Percentiles rank a stretch among this genome's conserved stretches.
phyloP scores from a whole-genome alignment of 108 stramenopile species.

The Cyclotella choctawhatcheeana region DNA sequence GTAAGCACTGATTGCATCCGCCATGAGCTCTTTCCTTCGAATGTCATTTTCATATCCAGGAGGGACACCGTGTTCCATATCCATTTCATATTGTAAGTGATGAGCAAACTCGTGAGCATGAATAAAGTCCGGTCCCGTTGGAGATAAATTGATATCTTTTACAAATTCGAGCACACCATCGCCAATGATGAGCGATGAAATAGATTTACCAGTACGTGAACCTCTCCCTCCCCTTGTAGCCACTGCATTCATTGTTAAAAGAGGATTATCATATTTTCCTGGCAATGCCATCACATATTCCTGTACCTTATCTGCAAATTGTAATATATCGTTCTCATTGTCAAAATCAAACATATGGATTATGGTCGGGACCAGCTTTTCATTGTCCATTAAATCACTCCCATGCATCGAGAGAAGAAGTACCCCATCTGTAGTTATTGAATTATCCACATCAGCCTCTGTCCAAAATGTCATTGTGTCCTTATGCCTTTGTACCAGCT shows the following conservation, averaged over 20 bases:
- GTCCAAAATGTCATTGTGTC: slow-evolving; percentile 30
- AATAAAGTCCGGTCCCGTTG: slow-evolving; percentile 31
- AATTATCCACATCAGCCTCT: slow-evolving; percentile 21
- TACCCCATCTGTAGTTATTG: slow-evolving; percentile 5
- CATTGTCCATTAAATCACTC: slow-evolving; percentile 12
- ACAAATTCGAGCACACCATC: slow-evolving; percentile 43
- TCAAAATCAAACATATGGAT: slow-evolving; percentile 34
- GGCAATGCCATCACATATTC: slow-evolving; percentile 16
- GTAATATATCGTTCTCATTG: background rate
- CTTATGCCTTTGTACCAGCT: slow-evolving; percentile 14
- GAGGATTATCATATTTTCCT: slow-evolving; percentile 32
- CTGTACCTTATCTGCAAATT: slow-evolving; percentile 13
- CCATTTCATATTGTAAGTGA: slow-evolving; percentile 40
- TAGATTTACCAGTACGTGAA: background rate
- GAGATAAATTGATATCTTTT: background rate
- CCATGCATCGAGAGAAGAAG: slow-evolving; percentile 34
- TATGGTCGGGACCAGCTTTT: slow-evolving; percentile 30
- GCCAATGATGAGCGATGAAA: slow-evolving; percentile 29
- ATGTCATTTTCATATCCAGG: slow-evolving; percentile 10
- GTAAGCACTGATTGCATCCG: slow-evolving; percentile 41
- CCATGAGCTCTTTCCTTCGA: slow-evolving; percentile 45
- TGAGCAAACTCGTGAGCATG: slow-evolving; percentile 44
- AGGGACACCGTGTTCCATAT: slow-evolving; percentile 2
- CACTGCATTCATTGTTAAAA: slow-evolving; percentile 40
- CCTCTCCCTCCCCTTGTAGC: slow-evolving; percentile 17